phyloP scores from a whole-genome alignment of 2,329 filamentous ascomycete species.

The Beauveria pseudobassiana region DNA sequence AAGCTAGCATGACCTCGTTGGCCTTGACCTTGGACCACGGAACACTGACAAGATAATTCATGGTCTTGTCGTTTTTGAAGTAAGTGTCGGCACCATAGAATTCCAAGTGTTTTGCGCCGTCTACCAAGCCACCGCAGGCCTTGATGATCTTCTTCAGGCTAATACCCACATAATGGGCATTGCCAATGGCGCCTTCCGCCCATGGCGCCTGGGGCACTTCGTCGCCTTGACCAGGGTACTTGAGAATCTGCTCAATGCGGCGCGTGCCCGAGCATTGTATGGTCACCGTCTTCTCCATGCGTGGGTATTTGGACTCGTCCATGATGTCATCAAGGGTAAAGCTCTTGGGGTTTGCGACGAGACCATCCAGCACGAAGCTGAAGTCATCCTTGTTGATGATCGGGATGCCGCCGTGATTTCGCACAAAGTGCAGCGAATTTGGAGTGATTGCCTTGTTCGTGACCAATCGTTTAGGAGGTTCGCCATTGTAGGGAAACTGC shows the following conservation, averaged over 20 bases:
- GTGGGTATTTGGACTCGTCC: slow-evolving; percentile 52
- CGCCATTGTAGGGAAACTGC: slow-evolving; percentile 58
- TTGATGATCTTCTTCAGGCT: slow-evolving; percentile 65
- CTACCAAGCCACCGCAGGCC: slow-evolving; percentile 53
- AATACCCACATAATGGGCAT: slow-evolving; percentile 54
- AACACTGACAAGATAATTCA: slow-evolving; percentile 61
- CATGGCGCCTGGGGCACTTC: slow-evolving; percentile 49
- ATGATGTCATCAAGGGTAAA: slow-evolving; percentile 54
- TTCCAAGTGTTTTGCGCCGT: slow-evolving; percentile 54
- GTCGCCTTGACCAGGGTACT: slow-evolving; percentile 61
- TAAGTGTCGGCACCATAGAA: slow-evolving; percentile 66
- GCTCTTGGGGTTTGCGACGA: slow-evolving; percentile 50
- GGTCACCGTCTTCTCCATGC: slow-evolving; percentile 49
- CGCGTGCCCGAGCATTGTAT: slow-evolving; percentile 64
- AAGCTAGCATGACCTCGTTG: slow-evolving; percentile 59
- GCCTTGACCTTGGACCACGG: slow-evolving; percentile 60
- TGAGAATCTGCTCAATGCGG: slow-evolving; percentile 58
- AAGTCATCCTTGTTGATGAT: slow-evolving; percentile 51
- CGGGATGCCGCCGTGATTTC: slow-evolving; percentile 67
- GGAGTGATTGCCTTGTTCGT: slow-evolving; percentile 49
- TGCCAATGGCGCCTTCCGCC: slow-evolving; percentile 63
- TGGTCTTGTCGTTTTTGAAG: slow-evolving; percentile 57
- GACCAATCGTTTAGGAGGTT: slow-evolving; percentile 52
- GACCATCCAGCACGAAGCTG: slow-evolving; percentile 48
- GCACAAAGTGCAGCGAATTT: slow-evolving; percentile 53